Conservation (phyloP, 331 rosid genomes). For the Saraca asoca region DNA sequence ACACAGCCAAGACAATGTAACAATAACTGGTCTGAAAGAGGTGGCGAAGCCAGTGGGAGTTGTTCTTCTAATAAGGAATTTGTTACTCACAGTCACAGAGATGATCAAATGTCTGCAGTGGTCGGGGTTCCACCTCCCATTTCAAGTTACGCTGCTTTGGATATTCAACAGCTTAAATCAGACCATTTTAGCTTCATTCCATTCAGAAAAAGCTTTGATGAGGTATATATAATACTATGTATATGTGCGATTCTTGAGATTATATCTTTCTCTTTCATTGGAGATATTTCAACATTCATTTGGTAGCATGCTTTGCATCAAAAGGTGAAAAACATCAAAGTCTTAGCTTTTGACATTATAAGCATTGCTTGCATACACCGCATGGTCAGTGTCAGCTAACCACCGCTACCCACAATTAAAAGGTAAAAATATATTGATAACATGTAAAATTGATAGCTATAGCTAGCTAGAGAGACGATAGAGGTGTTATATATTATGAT, state of each 20-base stretch:
- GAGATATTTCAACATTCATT: neutral
- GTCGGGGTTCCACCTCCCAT: conserved; percentile 37
- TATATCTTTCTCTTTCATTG: too few relatives aligned
- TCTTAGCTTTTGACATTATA: conserved; percentile 34
- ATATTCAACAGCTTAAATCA: conserved; percentile 61
- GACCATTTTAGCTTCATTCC: conserved; percentile 75
- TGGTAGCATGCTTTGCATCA: conserved; percentile 1
- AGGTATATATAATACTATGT: too few relatives aligned
- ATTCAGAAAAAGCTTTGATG: conserved; percentile 66
- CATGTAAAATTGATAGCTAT: neutral
- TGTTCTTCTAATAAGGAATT: conserved; percentile 74
- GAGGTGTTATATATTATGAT: neutral
- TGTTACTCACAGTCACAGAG: conserved; percentile 38
- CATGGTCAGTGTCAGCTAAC: conserved; percentile 52
- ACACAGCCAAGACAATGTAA: conserved; percentile 93
- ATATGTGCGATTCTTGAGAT: too few relatives aligned
- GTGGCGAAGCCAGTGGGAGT: conserved; percentile 54
- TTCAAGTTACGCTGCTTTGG: conserved; percentile 50
- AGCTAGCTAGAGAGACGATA: neutral
- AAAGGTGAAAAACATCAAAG: conserved; percentile 24
- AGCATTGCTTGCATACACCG: conserved; percentile 64
- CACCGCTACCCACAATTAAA: conserved; percentile 36
- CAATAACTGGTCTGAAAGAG: too few relatives aligned
- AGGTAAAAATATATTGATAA: conserved; percentile 24
- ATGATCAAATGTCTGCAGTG: conserved; percentile 54